Conservation (phyloP, 441 rosid genomes). For the Gossypium trilobum region DNA sequence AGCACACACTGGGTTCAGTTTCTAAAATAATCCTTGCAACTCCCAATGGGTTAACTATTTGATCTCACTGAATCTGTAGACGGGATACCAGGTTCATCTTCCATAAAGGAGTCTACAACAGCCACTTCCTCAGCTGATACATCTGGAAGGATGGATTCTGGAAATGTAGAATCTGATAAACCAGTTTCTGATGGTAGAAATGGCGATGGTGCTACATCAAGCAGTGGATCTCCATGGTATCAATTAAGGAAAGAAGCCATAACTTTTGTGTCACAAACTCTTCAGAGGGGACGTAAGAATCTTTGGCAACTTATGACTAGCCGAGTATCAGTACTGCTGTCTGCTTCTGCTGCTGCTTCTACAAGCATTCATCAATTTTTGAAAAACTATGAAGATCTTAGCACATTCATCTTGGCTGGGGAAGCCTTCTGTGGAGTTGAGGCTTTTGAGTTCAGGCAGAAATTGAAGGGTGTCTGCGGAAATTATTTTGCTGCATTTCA, state of each 20-base stretch:
- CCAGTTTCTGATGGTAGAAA: conserved; percentile 35
- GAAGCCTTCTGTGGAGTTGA: conserved; percentile 93
- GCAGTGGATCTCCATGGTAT: conserved; percentile 84
- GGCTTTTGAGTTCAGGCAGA: conserved; percentile 88
- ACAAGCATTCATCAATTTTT: conserved; percentile 91
- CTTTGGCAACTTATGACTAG: conserved; percentile 98
- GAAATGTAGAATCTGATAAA: conserved; percentile 24
- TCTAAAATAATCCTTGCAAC: conserved; percentile 28
- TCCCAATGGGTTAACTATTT: conserved; percentile 30
- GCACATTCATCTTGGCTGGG: conserved; percentile 80
- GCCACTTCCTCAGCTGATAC: conserved; percentile 23
- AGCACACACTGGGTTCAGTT: conserved; percentile 30
- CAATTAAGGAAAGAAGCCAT: conserved; percentile 86
- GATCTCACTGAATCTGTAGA: conserved; percentile 28
- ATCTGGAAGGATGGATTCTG: conserved; percentile 25
- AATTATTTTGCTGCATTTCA: conserved; percentile 78
- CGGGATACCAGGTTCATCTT: conserved; percentile 26
- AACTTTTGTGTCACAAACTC: conserved; percentile 73
- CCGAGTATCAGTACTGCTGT: conserved; percentile 83
- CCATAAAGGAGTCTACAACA: conserved; percentile 29
- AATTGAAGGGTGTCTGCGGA: conserved; percentile 80
- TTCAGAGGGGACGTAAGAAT: conserved; percentile 82
- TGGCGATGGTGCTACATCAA: conserved; percentile 50
- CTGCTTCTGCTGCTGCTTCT: conserved; percentile 71
- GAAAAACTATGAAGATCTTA: conserved; percentile 82